Conservation (phyloP, 148 eudicot species). For the Rhododendron ovatum region DNA sequence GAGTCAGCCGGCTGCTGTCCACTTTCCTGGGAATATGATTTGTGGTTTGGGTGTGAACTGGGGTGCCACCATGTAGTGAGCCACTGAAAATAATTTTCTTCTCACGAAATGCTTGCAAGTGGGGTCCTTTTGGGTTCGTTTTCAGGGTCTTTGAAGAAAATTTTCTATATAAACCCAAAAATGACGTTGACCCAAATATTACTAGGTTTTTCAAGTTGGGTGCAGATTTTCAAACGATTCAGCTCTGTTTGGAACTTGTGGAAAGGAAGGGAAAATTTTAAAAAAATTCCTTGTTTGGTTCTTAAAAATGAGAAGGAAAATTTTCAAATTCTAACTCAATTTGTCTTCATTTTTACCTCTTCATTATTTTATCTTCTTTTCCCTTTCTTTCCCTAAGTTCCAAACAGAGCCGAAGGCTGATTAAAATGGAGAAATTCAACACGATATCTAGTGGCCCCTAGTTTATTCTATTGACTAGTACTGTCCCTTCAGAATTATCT, state of each 20-base stretch:
- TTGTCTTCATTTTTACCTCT: neutral
- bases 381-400: neutral
- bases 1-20: slow-evolving; percentile 90
- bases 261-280: neutral
- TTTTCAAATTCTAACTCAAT: too few relatives aligned
- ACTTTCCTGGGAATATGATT: slow-evolving; percentile 41
- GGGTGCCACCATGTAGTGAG: slow-evolving; percentile 19
- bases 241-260: neutral
- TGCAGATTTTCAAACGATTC: neutral
- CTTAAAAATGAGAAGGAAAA: neutral
- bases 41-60: slow-evolving; percentile 59
- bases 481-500: neutral
- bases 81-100: neutral
- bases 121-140: neutral
- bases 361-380: neutral
- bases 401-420: neutral
- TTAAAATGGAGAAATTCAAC: neutral
- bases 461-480: neutral
- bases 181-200: neutral
- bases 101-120: neutral
- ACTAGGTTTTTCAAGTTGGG: neutral
- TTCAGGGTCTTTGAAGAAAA: neutral
- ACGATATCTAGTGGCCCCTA: neutral
- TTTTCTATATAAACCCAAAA: neutral
- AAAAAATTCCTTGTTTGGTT: neutral